Evolutionary conservation across 257 asterid genomes (phyloP), one percentile per base, ranked within the genome.

Genomic region (Gynochthodes officinalis): DNA sequence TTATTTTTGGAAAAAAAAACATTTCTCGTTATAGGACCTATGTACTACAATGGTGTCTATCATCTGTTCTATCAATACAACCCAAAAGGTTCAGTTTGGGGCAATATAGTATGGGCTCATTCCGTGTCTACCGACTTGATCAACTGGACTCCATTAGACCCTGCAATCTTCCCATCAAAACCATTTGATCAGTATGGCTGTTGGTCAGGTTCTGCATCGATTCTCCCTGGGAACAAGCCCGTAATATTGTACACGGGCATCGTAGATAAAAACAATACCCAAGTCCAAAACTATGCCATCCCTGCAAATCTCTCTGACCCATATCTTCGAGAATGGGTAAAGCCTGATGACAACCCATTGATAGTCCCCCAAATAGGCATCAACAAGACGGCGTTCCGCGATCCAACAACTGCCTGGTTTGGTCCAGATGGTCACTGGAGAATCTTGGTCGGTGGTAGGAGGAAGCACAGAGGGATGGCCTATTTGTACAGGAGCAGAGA

Each of bases 121-220:
- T 88, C 97, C 0, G 92, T 89, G 0, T 92, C 96, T 14, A 80
- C 62, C 3, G 96, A 92, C 79, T 61, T 89, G 66, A 84, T 89
- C 23, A 89, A 82, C 42, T 92, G 96, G 97, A 68, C 64, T 44
- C 76, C 75, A 7, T 52, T 92, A 2, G 82, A 82, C 2, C 69
- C 55, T 1, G 90, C 97, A 7, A 86, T 89, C 25, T 75, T 52
- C 76, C 96, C 91, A 0, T 89, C 97, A 2, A 70, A 85, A 80
- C 77, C 83, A 1, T 92, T 92, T 19, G 96, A 92, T 30, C 7
- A 72, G 14, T 89, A 52, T 6, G 96, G 98, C 0, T 82, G 90
- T 21, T 92, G 97, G 97, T 88, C 97, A 0, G 96, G 97, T 1
- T 92, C 97, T 0, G 93, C 92, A 64, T 88, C 97, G 0, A 37